These are phyloP conservation scores for Teunomyces aglyptinius DNA, from an alignment of 805 yeast genomes.

Conservation along the genomic window DNA sequence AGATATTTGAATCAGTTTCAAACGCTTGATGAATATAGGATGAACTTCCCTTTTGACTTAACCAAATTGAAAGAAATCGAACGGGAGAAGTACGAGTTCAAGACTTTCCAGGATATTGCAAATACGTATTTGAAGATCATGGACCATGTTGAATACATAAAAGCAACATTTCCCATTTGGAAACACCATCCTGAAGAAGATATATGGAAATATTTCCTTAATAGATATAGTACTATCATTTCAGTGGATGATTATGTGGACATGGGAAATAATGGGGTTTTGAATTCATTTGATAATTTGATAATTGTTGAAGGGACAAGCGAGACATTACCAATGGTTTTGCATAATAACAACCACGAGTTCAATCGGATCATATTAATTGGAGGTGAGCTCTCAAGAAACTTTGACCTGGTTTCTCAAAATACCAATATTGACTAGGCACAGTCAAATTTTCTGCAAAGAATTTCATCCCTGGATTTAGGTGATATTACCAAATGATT, in stretches of 20 bases:
- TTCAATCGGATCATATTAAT: constrained; percentile 7
- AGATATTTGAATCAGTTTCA: constrained; percentile 3
- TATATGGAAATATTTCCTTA: constrained; percentile 9
- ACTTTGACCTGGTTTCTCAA: background rate
- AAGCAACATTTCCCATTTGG: constrained; percentile 8
- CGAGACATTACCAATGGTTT: constrained; percentile 4
- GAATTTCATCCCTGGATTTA: constrained; percentile 11
- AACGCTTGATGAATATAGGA: background rate
- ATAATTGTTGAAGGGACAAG: constrained; percentile 7
- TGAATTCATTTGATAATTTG: constrained; percentile 7
- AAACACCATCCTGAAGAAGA: background rate
- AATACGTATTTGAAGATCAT: constrained; percentile 2
- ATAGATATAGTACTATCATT: constrained; percentile 8
- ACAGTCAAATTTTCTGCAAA: background rate
- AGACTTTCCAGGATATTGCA: constrained; percentile 7
- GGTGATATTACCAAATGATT: constrained; percentile 9
- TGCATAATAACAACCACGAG: background rate
- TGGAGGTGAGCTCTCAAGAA: constrained; percentile 7
- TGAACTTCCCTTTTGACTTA: constrained; percentile 9
- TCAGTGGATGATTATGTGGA: constrained; percentile 10
- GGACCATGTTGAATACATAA: background rate
- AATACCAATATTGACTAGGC: background rate
- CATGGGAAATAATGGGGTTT: background rate
- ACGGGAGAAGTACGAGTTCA: background rate
- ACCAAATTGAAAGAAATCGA: background rate